phyloP scores from a whole-genome alignment of 306 rosid species.

The Malus sylvestris region DNA sequence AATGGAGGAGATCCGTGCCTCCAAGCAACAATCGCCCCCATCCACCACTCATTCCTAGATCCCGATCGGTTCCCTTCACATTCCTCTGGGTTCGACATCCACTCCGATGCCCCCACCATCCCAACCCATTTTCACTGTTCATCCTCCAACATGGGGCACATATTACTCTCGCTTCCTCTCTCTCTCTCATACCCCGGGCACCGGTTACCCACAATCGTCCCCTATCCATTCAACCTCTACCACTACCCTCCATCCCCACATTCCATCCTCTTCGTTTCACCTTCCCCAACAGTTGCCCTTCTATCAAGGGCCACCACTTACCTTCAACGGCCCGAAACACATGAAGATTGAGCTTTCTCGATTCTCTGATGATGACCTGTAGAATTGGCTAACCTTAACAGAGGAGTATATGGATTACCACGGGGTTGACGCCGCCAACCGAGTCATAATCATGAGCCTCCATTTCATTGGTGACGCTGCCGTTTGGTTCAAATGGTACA shows the following conservation, averaged over 20 bases:
- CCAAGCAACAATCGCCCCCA: fast-evolving
- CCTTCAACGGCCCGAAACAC: fast-evolving
- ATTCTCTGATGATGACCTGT: fast-evolving
- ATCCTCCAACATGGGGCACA: fast-evolving
- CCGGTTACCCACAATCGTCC: fast-evolving
- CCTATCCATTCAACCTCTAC: too few species aligned
- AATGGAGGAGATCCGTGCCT: too few species aligned
- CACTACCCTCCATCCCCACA: too few species aligned
- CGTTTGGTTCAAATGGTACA: too few species aligned
- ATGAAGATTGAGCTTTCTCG: too few species aligned
- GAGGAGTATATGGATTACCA: too few species aligned
- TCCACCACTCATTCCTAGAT: fast-evolving
- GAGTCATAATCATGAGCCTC: fast-evolving
- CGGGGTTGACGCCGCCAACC: fast-evolving
- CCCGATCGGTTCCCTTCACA: too few species aligned
- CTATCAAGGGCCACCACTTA: too few species aligned
- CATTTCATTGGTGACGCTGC: fast-evolving
- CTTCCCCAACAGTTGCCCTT: too few species aligned
- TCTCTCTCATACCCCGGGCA: fast-evolving
- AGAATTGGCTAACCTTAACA: fast-evolving
- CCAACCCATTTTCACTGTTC: fast-evolving
- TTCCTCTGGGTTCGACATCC: fast-evolving
- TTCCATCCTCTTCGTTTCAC: too few species aligned
- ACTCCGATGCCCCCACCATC: fast-evolving
- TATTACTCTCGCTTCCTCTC: fast-evolving